phyloP scores from a whole-genome alignment of 805 yeast genomes.

The Starmerella sirachaensis region DNA sequence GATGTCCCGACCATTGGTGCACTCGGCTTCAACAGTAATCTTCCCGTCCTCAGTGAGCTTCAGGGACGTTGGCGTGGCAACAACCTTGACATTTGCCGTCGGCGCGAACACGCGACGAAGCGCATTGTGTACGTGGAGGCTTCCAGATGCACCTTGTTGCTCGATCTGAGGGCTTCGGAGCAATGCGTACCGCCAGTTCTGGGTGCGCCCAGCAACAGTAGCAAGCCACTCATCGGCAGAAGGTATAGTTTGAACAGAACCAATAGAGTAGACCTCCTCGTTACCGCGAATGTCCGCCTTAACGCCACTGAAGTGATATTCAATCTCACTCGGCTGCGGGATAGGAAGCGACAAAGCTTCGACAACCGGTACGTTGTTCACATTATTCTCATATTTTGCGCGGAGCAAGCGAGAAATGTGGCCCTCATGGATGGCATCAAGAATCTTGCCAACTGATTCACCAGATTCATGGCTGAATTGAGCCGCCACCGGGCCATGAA shows the following conservation, averaged over 20 bases:
- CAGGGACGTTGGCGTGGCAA: conserved; percentile 43
- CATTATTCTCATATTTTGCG: conserved; percentile 62
- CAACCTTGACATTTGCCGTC: conserved; percentile 47
- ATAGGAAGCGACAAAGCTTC: conserved; percentile 73
- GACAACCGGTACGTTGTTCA: conserved; percentile 64
- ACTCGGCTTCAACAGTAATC: conserved; percentile 47
- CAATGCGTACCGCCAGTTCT: conserved; percentile 87
- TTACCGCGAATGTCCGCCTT: conserved; percentile 18
- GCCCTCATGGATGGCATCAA: conserved; percentile 82
- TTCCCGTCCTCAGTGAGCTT: conserved; percentile 67
- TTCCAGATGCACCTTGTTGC: conserved; percentile 42
- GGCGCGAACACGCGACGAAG: conserved; percentile 73
- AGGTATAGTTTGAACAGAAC: conserved; percentile 25
- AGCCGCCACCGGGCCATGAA: conserved; percentile 98
- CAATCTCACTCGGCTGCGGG: conserved; percentile 26
- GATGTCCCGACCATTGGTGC: conserved; percentile 42
- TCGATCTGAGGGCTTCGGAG: conserved; percentile 66
- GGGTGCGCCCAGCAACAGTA: conserved; percentile 63
- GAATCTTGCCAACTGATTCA: conserved; percentile 83
- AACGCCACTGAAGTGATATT: conserved; percentile 20
- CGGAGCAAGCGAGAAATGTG: conserved; percentile 54
- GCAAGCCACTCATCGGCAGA: conserved; percentile 55
- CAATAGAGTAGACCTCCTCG: conserved; percentile 30
- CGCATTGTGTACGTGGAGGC: conserved; percentile 68
- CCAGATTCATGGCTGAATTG: conserved; percentile 74